Conservation (phyloP, 805 yeast species). For the Ogataea methanolica region DNA sequence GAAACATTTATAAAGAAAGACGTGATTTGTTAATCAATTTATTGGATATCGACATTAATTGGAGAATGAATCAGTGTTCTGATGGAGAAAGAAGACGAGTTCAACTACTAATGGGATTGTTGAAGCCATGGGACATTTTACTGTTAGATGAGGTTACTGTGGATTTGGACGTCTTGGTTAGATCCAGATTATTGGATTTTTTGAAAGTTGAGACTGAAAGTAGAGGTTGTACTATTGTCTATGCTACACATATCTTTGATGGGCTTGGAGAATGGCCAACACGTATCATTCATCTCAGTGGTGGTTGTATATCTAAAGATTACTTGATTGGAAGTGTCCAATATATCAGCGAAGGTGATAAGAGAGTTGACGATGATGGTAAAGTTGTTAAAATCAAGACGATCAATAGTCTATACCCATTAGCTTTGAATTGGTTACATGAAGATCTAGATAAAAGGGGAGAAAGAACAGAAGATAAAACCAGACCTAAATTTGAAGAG, state of each 20-base stretch:
- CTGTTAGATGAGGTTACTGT: constrained; percentile 96
- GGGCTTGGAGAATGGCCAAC: constrained; percentile 93
- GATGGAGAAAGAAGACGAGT: constrained; percentile 97
- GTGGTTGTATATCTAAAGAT: constrained; percentile 50
- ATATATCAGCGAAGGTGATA: constrained; percentile 22
- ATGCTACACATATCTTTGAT: constrained; percentile 96
- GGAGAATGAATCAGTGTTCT: constrained; percentile 90
- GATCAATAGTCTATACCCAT: constrained; percentile 60
- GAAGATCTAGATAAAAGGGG: constrained; percentile 53
- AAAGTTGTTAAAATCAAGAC: constrained; percentile 33
- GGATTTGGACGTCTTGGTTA: constrained; percentile 88
- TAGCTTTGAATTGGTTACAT: constrained; percentile 64
- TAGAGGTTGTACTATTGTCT: constrained; percentile 73
- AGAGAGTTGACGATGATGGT: constrained; percentile 10
- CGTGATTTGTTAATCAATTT: constrained; percentile 71
- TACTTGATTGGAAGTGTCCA: constrained; percentile 31
- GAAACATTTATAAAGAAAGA: constrained; percentile 64
- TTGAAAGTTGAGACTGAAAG: constrained; percentile 66
- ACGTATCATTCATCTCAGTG: constrained; percentile 67
- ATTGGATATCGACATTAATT: constrained; percentile 77
- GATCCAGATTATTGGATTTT: constrained; percentile 68
- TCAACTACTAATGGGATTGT: constrained; percentile 87
- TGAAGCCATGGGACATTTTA: constrained; percentile 84
- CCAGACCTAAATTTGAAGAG: constrained; percentile 53
- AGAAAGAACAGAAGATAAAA: constrained; percentile 41